A percentile compares a stretch with the other conserved stretches of the same genome.
Conservation (phyloP, 179 eudicot genomes). For the Actinidia arguta region DNA sequence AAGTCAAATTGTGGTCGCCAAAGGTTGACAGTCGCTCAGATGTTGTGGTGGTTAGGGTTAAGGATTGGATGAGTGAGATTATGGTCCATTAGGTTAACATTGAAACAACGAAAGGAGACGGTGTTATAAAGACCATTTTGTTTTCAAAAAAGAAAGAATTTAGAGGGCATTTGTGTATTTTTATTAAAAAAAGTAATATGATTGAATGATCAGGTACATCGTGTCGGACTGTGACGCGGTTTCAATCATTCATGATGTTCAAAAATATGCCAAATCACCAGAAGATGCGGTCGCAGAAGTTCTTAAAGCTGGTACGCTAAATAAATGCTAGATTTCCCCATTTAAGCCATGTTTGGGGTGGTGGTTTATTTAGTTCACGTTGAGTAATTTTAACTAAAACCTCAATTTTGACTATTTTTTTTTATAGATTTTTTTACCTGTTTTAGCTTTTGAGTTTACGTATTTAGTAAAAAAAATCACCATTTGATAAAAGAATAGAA, state of each 20-base stretch:
- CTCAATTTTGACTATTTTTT: background rate
- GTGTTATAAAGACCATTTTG: background rate
- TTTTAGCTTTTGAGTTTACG: no score
- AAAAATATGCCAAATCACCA: conserved; percentile 42
- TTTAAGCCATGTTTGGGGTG: background rate
- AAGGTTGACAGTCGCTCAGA: background rate
- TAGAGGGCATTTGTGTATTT: background rate
- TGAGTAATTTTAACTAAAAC: background rate
- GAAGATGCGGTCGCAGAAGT: conserved; percentile 61
- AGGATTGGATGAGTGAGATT: no score
- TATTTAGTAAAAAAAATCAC: no score
- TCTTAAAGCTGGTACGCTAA: conserved; percentile 69
- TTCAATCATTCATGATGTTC: conserved; percentile 35
- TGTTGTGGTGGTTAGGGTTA: no score
- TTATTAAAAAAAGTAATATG: background rate
- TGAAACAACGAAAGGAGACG: background rate
- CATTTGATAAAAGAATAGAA: no score
- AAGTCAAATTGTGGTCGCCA: background rate
- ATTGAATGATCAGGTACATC: conserved; percentile 39
- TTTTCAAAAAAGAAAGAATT: background rate
- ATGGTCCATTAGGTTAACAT: no score
- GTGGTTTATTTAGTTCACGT: background rate
- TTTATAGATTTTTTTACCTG: background rate
- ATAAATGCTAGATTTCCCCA: background rate
- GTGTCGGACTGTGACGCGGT: conserved; percentile 65